These are phyloP conservation scores for Schizosaccharomyces japonicus DNA, from an alignment of 805 yeast genomes.

Conservation along the genomic window DNA sequence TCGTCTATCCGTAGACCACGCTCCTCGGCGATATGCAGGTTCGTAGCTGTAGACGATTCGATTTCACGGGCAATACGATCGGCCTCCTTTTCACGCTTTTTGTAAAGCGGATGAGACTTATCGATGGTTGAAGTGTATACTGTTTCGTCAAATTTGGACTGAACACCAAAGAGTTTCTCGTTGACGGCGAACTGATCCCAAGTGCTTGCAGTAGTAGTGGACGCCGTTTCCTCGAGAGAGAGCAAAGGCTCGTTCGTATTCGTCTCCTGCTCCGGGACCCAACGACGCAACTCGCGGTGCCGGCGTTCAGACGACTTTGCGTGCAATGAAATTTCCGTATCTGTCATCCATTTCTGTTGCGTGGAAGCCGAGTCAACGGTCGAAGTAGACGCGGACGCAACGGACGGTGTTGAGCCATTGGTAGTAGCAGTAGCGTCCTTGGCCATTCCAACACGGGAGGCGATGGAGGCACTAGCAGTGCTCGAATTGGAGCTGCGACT, in stretches of 20 bases:
- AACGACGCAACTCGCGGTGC: not conserved
- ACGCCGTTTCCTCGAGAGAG: not conserved
- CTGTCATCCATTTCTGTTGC: not conserved
- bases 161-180: conserved; percentile 68
- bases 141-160: conserved; percentile 62
- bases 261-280: not conserved
- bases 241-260: not conserved
- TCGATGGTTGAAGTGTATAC: conserved; percentile 63
- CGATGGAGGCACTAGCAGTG: too few relatives aligned
- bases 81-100: conserved; percentile 41
- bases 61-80: conserved; percentile 64
- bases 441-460: not conserved
- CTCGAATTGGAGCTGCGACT: too few relatives aligned
- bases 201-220: not conserved
- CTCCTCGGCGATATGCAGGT: conserved; percentile 72
- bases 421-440: not conserved
- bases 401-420: not conserved
- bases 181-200: conserved; percentile 97
- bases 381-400: not conserved
- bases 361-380: not conserved
- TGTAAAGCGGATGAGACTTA: conserved; percentile 48
- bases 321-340: not conserved
- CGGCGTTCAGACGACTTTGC: not conserved
- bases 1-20: conserved; percentile 57
- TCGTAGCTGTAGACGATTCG: conserved; percentile 36